Percentiles rank a stretch among this genome's conserved stretches.
These are phyloP conservation scores for Clavispora vitiphila DNA, from an alignment of 805 yeast species.

Conservation along the genomic window DNA sequence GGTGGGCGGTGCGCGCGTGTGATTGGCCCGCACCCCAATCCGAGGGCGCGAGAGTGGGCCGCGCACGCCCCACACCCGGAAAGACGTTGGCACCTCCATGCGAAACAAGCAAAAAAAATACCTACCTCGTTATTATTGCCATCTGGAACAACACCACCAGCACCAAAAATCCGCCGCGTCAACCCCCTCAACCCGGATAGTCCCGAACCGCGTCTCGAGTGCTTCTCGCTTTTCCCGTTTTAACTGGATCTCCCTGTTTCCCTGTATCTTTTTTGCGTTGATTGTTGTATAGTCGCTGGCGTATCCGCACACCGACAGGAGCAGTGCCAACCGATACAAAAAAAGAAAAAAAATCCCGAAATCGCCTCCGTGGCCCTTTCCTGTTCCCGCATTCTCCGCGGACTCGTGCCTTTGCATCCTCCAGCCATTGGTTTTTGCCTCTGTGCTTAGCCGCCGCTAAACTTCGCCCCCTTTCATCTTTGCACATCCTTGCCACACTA, in stretches of 20 bases:
- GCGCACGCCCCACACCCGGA: constrained; percentile 9
- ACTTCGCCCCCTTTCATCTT: not conserved
- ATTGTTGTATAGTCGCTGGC: not conserved
- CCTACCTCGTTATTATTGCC: not conserved
- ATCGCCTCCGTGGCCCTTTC: not conserved
- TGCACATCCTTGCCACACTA: not conserved
- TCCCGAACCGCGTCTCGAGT: constrained; percentile 3
- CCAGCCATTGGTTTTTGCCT: not conserved
- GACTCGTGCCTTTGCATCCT: not conserved
- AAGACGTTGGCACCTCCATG: constrained; percentile 1
- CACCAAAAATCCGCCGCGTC: not conserved
- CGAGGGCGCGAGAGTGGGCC: constrained; percentile 14
- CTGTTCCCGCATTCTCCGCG: not conserved
- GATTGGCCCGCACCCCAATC: constrained; percentile 9
- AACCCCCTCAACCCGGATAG: not conserved
- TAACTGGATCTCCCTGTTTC: not conserved
- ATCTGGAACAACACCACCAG: not conserved
- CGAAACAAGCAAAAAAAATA: constrained; percentile 2
- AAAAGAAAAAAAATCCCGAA: not conserved
- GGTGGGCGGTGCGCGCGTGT: constrained; percentile 7
- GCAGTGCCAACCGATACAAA: constrained; percentile 1
- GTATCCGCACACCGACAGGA: not conserved
- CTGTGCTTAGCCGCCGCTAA: not conserved
- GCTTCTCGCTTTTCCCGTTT: not conserved
- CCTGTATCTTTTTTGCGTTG: not conserved